Percentiles rank a stretch among this genome's conserved stretches.
Conservation (phyloP, 2,329 filamentous ascomycete genomes). For the Ceratocystis papillata region DNA sequence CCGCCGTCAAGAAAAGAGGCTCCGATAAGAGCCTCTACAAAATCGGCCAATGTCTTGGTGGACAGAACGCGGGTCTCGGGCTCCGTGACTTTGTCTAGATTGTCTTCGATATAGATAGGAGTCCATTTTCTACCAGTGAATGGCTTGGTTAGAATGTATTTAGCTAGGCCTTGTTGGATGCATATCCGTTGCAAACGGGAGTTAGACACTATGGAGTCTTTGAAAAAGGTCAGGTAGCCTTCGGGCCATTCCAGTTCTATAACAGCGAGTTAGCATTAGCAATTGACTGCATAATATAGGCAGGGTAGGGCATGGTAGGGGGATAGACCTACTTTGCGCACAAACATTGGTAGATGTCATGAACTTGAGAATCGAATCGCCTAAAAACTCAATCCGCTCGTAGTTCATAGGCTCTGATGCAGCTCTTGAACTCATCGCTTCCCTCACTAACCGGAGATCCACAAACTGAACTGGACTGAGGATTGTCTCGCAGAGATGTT, state of each 20-base stretch:
- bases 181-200: slow-evolving; percentile 57
- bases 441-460: slow-evolving; percentile 47
- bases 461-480: slow-evolving; percentile 39
- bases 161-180: slow-evolving; percentile 52
- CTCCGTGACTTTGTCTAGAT: slow-evolving; percentile 27
- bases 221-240: slow-evolving; percentile 57
- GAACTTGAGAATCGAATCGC: slow-evolving; percentile 73
- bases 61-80: slow-evolving; percentile 40
- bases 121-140: slow-evolving; percentile 66
- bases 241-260: slow-evolving; percentile 61
- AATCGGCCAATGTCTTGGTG: slow-evolving; percentile 74
- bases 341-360: slow-evolving; percentile 55
- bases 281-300: background rate
- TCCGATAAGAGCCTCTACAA: slow-evolving; percentile 76
- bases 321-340: slow-evolving; percentile 37
- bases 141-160: slow-evolving; percentile 56
- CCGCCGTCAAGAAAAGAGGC: slow-evolving; percentile 61
- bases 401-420: slow-evolving; percentile 57
- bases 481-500: slow-evolving; percentile 39
- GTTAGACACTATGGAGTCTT: slow-evolving; percentile 65
- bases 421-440: slow-evolving; percentile 58
- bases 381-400: slow-evolving; percentile 75
- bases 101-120: slow-evolving; percentile 45
- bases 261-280: slow-evolving; percentile 23
- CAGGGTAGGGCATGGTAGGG: no score